Base-by-base conservation (phyloP, 805 yeast genomes). In the Nakazawaea siamensis region DNA sequence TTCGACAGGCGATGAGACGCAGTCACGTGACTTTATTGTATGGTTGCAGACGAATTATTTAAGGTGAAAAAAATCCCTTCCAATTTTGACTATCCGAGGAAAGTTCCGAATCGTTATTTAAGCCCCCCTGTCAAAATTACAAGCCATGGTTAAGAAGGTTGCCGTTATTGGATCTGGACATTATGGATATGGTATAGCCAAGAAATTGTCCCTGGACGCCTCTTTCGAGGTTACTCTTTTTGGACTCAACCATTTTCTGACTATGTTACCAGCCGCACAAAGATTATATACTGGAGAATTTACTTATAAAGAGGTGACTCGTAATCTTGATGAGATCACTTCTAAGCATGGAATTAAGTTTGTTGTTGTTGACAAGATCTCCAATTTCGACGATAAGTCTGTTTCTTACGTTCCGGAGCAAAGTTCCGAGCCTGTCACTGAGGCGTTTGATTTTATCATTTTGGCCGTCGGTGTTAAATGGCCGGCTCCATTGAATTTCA, bases 381-480 rank as follows among this genome's bases (percentile, higher is more conserved):
- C 27, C 3, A 14, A 31, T 17, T 47, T 57, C 31, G 47, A 40
- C 26, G 46, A 38, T 2, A 15, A 31, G 5, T 18, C 30, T 12
- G 49, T 54, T 4, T n/a, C 18, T 4, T 40, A 52, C 11, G 29
- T 33, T 12, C 18, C 38, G 2, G 28, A 29, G n/a, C 44, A 39
- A 2, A 29, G 37, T 4, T 4, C 18, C 10, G 24, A 31, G 23
- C 18, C n/a, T 10, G 16, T 17, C 29, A 31, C 35, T 12, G 4
- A 45, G 4, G 24, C 37, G 6, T 54, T 43, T 33, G 58, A 53
- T 29, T 41, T 42, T 1, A 34, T 57, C 27, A 45, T 57, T 9
- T 21, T 56, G 11, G 59, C 58, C 12, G 52, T 59, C 2, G 61
- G 62, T 13, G 40, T 50, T 9, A 44, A 36, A 9, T 51, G 60